These are phyloP conservation scores for Cladosporium sphaerospermum DNA, from an alignment of 2,329 filamentous ascomycete species.

Conservation along the genomic window DNA sequence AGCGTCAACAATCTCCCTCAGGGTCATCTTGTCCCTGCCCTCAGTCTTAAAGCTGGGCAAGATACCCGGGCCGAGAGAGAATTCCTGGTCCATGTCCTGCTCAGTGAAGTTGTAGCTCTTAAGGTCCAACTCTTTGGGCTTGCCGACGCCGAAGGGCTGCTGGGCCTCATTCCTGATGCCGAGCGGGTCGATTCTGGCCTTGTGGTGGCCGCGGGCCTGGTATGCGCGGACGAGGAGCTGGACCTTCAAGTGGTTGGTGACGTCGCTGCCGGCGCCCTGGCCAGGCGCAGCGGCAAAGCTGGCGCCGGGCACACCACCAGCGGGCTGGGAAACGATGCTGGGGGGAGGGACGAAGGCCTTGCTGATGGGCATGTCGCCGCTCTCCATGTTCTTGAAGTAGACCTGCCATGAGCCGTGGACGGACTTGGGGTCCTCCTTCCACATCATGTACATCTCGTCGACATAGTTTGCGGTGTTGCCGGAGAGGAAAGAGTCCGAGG, in stretches of 20 bases:
- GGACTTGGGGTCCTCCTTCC: constrained; percentile 87
- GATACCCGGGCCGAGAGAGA: constrained; percentile 87
- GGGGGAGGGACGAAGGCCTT: constrained; percentile 95
- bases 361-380: constrained; percentile 93
- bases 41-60: constrained; percentile 88
- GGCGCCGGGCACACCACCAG: constrained; percentile 68
- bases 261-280: constrained; percentile 70
- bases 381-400: constrained; percentile 99
- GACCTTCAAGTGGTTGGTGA: constrained; percentile 96
- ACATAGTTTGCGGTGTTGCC: constrained; percentile 98
- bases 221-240: constrained; percentile 95
- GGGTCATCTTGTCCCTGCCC: constrained; percentile 86
- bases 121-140: constrained; percentile 86
- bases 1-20: constrained; percentile 85
- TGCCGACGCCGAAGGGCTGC: constrained; percentile 70
- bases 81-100: constrained; percentile 87
- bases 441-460: constrained; percentile 98
- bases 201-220: constrained; percentile 96
- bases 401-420: constrained; percentile 98
- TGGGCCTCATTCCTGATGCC: constrained; percentile 82
- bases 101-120: constrained; percentile 95
- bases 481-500: constrained; percentile 92
- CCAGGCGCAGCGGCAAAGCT: constrained; percentile 59
- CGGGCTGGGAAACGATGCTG: constrained; percentile 76
- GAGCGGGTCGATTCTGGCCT: constrained; percentile 93